phyloP scores from a whole-genome alignment of 441 rosid genomes.

The Omphalea diandra region DNA sequence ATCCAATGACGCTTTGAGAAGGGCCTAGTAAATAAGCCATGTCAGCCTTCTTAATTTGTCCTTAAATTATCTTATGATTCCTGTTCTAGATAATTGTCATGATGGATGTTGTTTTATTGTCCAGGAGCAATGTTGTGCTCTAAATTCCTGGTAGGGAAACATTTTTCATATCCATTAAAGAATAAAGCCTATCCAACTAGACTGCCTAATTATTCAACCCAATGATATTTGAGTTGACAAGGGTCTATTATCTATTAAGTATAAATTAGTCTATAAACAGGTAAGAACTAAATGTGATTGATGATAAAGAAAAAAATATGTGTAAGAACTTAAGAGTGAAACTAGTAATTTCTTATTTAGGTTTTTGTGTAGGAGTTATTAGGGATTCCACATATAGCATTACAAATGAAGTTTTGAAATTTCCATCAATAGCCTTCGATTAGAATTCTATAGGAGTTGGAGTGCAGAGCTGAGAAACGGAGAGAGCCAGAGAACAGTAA shows the following conservation, averaged over 20 bases:
- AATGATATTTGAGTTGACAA: neutral
- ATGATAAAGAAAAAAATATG: neutral
- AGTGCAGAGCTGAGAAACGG: neutral
- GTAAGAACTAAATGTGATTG: neutral
- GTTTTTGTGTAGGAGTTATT: neutral
- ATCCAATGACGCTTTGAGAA: neutral
- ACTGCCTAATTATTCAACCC: neutral
- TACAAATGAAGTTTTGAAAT: neutral
- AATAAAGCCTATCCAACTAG: neutral
- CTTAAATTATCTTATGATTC: neutral
- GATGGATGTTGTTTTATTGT: neutral
- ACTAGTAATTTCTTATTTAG: neutral
- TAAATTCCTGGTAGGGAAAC: neutral
- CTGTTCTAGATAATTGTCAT: neutral
- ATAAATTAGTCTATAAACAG: no score
- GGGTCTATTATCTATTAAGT: neutral
- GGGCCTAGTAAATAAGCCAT: neutral
- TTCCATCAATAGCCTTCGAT: neutral
- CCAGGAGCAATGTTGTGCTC: neutral
- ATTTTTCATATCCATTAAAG: neutral
- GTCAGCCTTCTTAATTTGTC: neutral
- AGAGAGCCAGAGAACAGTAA: no score
- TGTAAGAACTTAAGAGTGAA: no score
- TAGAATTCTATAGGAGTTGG: neutral
- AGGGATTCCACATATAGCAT: neutral